phyloP scores from a whole-genome alignment of 2,329 filamentous ascomycete genomes.

The Cylindrodendrum hubeiense region DNA sequence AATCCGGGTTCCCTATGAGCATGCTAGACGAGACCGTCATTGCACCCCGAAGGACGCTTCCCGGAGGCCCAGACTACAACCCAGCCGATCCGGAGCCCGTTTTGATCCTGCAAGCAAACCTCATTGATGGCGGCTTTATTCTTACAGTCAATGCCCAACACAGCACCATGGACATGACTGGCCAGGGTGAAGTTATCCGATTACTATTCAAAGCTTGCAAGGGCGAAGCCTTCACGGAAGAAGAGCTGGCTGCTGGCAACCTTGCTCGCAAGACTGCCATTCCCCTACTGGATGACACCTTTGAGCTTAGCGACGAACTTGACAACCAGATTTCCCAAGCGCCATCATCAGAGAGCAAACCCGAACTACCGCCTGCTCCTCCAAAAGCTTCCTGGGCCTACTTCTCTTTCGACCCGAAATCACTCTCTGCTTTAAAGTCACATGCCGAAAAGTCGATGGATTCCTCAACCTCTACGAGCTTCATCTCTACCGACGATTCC shows the following conservation, averaged over 20 bases:
- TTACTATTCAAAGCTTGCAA: conserved; percentile 63
- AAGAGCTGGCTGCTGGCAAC: conserved; percentile 60
- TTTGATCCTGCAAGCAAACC: conserved; percentile 61
- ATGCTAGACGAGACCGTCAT: conserved; percentile 62
- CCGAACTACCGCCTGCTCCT: conserved; percentile 11
- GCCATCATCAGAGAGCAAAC: background rate
- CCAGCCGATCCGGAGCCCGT: conserved; percentile 50
- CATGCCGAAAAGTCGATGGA: conserved; percentile 44
- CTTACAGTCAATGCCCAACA: conserved; percentile 64
- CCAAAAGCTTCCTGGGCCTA: conserved; percentile 57
- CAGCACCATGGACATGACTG: conserved; percentile 63
- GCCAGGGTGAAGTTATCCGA: conserved; percentile 59
- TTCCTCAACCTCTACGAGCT: conserved; percentile 32
- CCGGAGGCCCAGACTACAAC: conserved; percentile 40
- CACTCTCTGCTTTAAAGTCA: conserved; percentile 56
- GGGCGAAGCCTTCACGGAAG: conserved; percentile 56
- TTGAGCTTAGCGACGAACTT: conserved; percentile 51
- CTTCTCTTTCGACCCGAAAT: conserved; percentile 55
- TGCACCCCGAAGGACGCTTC: conserved; percentile 56
- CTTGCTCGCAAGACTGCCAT: conserved; percentile 52
- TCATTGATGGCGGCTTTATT: conserved; percentile 62
- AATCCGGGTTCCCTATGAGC: conserved; percentile 57
- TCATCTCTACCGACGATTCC: conserved; percentile 66
- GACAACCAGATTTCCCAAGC: conserved; percentile 47
- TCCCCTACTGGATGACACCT: conserved; percentile 53